Percentiles rank a stretch among this genome's conserved stretches.
Conservation (phyloP, 441 rosid genomes). For the Gossypium gossypioides region DNA sequence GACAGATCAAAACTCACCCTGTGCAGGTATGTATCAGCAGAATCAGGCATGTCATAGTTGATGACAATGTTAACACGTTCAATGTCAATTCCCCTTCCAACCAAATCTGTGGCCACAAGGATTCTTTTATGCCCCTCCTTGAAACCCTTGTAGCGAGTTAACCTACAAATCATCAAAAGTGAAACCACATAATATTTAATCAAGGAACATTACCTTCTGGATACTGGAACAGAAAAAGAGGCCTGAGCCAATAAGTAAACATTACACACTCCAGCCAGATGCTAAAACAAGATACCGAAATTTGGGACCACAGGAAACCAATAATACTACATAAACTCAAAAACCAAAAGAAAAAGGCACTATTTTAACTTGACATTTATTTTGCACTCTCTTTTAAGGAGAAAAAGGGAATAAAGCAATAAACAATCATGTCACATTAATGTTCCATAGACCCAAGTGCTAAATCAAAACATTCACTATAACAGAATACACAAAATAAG, state of each 20-base stretch:
- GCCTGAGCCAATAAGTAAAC: background rate
- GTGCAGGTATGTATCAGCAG: constrained; percentile 97
- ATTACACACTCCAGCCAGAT: background rate
- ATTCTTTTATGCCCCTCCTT: constrained; percentile 97
- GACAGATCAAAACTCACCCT: constrained; percentile 38
- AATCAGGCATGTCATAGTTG: constrained; percentile 98
- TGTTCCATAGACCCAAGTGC: background rate
- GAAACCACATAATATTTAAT: background rate
- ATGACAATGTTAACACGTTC: constrained; percentile 94
- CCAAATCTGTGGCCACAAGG: constrained; percentile 90
- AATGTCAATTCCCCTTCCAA: constrained; percentile 92
- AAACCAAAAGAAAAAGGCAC: background rate
- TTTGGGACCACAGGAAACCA: background rate
- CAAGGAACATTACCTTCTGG: background rate
- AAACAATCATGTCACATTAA: background rate
- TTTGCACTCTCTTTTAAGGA: background rate
- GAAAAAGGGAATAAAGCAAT: background rate
- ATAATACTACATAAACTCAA: background rate
- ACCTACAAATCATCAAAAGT: constrained; percentile 28
- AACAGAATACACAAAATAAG: background rate
- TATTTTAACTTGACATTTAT: background rate
- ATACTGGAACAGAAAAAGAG: background rate
- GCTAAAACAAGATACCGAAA: background rate
- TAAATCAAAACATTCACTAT: background rate
- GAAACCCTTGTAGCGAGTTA: constrained; percentile 90